These are phyloP conservation scores for Leccinum boreale DNA, from an alignment of 768 basidiomycete species.

Conservation along the genomic window DNA sequence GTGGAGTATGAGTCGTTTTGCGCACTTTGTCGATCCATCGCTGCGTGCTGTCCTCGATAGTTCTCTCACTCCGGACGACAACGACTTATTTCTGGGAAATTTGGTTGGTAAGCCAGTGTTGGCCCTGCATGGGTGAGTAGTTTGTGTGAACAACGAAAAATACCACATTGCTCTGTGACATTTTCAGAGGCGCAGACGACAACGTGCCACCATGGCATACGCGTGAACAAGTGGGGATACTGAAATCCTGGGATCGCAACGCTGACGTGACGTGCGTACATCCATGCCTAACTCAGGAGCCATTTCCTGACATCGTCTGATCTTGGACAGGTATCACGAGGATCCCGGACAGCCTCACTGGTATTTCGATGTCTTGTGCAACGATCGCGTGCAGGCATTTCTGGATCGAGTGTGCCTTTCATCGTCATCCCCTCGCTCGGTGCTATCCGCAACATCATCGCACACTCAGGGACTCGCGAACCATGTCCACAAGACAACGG, in stretches of 20 bases:
- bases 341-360: constrained; percentile 65
- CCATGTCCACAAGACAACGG: neutral
- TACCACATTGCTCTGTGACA: neutral
- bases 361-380: constrained; percentile 60
- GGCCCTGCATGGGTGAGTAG: constrained; percentile 71
- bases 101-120: constrained; percentile 65
- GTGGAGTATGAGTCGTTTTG: constrained; percentile 64
- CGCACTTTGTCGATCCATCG: constrained; percentile 75
- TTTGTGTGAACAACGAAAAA: neutral
- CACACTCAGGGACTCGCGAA: neutral
- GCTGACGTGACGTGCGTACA: constrained; percentile 51
- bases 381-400: constrained; percentile 53
- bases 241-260: constrained; percentile 55
- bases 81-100: constrained; percentile 83
- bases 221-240: constrained; percentile 56
- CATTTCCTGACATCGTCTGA: neutral
- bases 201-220: constrained; percentile 90
- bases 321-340: constrained; percentile 53
- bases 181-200: constrained; percentile 65
- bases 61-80: constrained; percentile 79
- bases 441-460: neutral
- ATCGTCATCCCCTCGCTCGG: neutral
- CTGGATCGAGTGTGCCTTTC: constrained; percentile 36
- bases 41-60: constrained; percentile 70
- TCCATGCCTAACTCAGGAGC: neutral